These are phyloP conservation scores for Phaeosphaeriaceae sp. DNA, from an alignment of 2,329 filamentous ascomycete genomes.

Conservation along the genomic window DNA sequence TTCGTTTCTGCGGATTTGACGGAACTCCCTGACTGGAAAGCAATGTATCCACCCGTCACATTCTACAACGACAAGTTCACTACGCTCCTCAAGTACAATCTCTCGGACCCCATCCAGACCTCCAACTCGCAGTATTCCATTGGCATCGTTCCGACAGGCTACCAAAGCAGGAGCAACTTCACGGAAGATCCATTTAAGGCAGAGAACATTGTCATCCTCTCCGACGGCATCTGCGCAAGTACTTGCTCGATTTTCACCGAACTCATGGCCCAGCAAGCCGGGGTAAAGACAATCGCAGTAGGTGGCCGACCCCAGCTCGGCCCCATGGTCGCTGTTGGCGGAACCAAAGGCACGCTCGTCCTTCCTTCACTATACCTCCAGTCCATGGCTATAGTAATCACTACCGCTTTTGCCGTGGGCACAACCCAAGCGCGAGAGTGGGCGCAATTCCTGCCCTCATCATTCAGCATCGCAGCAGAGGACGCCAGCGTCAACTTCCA, in stretches of 20 bases:
- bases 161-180: slow-evolving; percentile 31
- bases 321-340: slow-evolving; percentile 54
- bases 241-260: slow-evolving; percentile 57
- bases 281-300: slow-evolving; percentile 51
- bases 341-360: slow-evolving; percentile 53
- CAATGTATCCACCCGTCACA: slow-evolving; percentile 45
- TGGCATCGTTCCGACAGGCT: slow-evolving; percentile 41
- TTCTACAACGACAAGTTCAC: slow-evolving; percentile 49
- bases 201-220: slow-evolving; percentile 50
- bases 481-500: slow-evolving; percentile 47
- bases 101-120: slow-evolving; percentile 42
- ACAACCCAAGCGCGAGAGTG: slow-evolving; percentile 22
- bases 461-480: slow-evolving; percentile 26
- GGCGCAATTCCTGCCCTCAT: slow-evolving; percentile 29
- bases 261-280: slow-evolving; percentile 54
- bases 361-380: slow-evolving; percentile 33
- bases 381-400: slow-evolving; percentile 23
- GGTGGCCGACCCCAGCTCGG: slow-evolving; percentile 51
- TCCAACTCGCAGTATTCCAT: slow-evolving; percentile 36
- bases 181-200: slow-evolving; percentile 45
- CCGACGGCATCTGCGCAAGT: slow-evolving; percentile 55
- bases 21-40: slow-evolving; percentile 43
- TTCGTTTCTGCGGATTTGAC: slow-evolving; percentile 33
- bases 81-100: slow-evolving; percentile 47
- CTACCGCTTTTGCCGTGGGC: slow-evolving; percentile 23